These are phyloP conservation scores for Pelargonium cotyledonis DNA, from an alignment of 441 rosid genomes.

Conservation along the genomic window DNA sequence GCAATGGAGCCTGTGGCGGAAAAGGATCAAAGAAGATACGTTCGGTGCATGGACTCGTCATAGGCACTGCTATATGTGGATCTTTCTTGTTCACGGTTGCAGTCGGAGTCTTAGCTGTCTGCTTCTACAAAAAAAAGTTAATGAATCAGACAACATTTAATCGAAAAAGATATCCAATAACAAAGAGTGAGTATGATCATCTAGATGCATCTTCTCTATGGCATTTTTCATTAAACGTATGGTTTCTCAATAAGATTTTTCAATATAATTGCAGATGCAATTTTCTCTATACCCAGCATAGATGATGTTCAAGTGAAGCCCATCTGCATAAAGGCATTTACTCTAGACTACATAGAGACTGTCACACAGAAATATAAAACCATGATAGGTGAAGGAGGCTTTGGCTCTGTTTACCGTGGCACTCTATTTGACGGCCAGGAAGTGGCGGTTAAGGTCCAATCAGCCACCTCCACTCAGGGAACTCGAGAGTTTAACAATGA, in stretches of 20 bases:
- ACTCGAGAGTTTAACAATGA: constrained; percentile 71
- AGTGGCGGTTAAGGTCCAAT: constrained; percentile 75
- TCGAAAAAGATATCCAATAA: constrained; percentile 25
- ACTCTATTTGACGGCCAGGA: constrained; percentile 60
- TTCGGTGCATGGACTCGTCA: constrained; percentile 27
- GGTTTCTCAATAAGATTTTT: constrained; percentile 13
- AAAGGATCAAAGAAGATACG: constrained; percentile 18
- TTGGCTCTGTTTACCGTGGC: constrained; percentile 63
- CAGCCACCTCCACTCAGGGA: constrained; percentile 73
- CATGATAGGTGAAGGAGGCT: constrained; percentile 71
- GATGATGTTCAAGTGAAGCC: constrained; percentile 38
- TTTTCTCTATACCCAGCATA: constrained; percentile 40
- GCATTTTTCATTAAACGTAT: no score
- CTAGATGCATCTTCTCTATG: neutral
- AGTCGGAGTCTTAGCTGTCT: constrained; percentile 29
- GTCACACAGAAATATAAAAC: constrained; percentile 50
- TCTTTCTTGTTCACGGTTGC: constrained; percentile 33
- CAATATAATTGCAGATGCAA: constrained; percentile 40
- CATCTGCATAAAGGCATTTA: constrained; percentile 40
- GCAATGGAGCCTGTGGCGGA: constrained; percentile 33
- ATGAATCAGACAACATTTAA: constrained; percentile 20
- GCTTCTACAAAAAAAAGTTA: constrained; percentile 28
- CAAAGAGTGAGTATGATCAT: constrained; percentile 44
- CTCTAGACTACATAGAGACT: constrained; percentile 41
- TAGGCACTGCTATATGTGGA: constrained; percentile 39